Evolutionary conservation across 2,329 filamentous ascomycete species (phyloP).

Genomic region (Xylaria sp.): DNA sequence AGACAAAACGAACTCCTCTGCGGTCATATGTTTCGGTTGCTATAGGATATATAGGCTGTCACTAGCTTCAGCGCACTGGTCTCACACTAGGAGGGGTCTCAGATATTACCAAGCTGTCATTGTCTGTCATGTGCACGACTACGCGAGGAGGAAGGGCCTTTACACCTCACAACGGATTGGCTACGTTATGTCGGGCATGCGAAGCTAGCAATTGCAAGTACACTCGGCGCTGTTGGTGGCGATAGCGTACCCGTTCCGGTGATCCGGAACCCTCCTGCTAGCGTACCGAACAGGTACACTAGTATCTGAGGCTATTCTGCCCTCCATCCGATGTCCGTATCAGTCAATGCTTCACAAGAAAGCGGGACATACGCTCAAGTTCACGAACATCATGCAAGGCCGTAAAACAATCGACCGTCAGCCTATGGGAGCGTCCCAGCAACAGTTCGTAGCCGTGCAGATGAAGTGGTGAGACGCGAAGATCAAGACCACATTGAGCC

Average conservation of each 20-base stretch:
- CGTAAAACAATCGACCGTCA: not conserved
- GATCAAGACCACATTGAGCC: constrained; percentile 16
- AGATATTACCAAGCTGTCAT: not conserved
- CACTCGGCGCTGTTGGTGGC: not conserved
- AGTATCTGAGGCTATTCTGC: too few species aligned
- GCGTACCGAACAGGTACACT: too few species aligned
- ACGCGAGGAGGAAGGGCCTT: too few species aligned
- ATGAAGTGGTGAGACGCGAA: not conserved
- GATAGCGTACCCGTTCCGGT: not conserved
- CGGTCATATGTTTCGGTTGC: not conserved
- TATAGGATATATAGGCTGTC: not conserved
- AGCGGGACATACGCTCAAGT: not conserved
- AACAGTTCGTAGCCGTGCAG: constrained; percentile 13
- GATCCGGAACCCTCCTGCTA: not conserved
- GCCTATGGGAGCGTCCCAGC: constrained; percentile 5
- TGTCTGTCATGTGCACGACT: not conserved
- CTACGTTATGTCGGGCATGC: not conserved
- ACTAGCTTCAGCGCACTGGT: not conserved
- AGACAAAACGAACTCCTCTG: not conserved
- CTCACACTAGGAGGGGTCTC: not conserved
- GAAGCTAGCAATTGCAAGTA: not conserved
- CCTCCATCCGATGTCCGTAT: not conserved
- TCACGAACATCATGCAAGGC: not conserved
- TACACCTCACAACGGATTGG: not conserved
- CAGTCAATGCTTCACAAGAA: not conserved